Percentiles rank a stretch among this genome's conserved stretches.
Conservation (phyloP, 768 basidiomycete genomes). For the Podaxis sp. region DNA sequence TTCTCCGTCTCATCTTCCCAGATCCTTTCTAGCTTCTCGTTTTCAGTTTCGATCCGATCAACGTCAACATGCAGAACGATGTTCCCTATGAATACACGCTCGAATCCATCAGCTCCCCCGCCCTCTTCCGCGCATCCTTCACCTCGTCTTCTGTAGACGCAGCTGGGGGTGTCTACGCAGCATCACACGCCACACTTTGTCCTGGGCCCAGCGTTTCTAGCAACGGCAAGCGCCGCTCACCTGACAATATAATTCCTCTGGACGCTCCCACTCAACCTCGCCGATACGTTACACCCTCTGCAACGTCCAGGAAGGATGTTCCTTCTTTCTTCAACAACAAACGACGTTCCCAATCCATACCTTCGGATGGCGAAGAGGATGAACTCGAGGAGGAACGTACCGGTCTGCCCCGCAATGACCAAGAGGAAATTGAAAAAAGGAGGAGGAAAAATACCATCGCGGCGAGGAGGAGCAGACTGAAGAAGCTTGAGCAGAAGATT, state of each 20-base stretch:
- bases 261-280: constrained; percentile 82
- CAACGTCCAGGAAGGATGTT: constrained; percentile 77
- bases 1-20: neutral
- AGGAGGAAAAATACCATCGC: constrained; percentile 84
- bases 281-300: constrained; percentile 69
- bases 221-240: constrained; percentile 58
- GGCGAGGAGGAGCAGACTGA: constrained; percentile 74
- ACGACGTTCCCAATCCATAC: constrained; percentile 36
- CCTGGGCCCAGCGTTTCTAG: constrained; percentile 21
- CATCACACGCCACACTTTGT: neutral
- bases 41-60: neutral
- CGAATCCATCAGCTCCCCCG: constrained; percentile 17
- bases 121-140: constrained; percentile 16
- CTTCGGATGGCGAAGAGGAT: constrained; percentile 54
- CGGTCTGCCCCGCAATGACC: constrained; percentile 42
- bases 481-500: constrained; percentile 70
- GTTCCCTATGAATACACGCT: constrained; percentile 23
- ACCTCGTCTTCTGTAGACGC: constrained; percentile 13
- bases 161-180: constrained; percentile 15
- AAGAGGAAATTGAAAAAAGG: constrained; percentile 75
- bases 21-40: neutral
- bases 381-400: constrained; percentile 42
- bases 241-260: constrained; percentile 62
- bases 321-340: constrained; percentile 72
- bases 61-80: constrained; percentile 25